Evolutionary conservation across 2,329 filamentous ascomycete genomes (phyloP).

Genomic region (Monosporascus sp.): DNA sequence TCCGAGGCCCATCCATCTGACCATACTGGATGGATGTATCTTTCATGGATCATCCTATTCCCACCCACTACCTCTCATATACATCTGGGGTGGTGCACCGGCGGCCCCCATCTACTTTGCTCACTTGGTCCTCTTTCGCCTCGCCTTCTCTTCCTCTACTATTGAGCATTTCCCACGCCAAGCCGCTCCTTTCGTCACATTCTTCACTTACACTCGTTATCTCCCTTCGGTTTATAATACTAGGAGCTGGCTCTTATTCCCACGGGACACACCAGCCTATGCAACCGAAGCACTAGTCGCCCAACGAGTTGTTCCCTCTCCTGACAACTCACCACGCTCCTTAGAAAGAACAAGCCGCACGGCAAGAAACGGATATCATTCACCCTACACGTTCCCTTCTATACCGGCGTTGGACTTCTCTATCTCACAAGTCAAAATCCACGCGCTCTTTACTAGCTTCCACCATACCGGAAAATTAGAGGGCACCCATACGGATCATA

Average conservation of each 20-base stretch:
- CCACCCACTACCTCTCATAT: slow-evolving; percentile 44
- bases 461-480: slow-evolving; percentile 24
- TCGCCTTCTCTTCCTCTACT: slow-evolving; percentile 37
- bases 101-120: slow-evolving; percentile 35
- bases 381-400: slow-evolving; percentile 27
- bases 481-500: slow-evolving; percentile 23
- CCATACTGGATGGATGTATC: slow-evolving; percentile 34
- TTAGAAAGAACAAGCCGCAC: slow-evolving; percentile 20
- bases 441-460: slow-evolving; percentile 30
- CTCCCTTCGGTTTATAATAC: slow-evolving; percentile 39
- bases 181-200: slow-evolving; percentile 46
- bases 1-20: slow-evolving; percentile 40
- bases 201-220: slow-evolving; percentile 31
- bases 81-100: slow-evolving; percentile 45
- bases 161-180: slow-evolving; percentile 30
- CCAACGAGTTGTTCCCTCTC: slow-evolving; percentile 38
- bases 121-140: slow-evolving; percentile 36
- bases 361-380: slow-evolving; percentile 10
- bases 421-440: slow-evolving; percentile 27
- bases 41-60: slow-evolving; percentile 36
- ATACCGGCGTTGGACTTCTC: slow-evolving; percentile 34
- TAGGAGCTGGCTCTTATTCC: slow-evolving; percentile 52
- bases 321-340: slow-evolving; percentile 38
- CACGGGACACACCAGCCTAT: slow-evolving; percentile 33
- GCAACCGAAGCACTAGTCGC: slow-evolving; percentile 26